Evolutionary conservation across 2,329 filamentous ascomycete species (phyloP), one percentile per base, ranked within the genome.

Genomic region (Penicillium sp.): DNA sequence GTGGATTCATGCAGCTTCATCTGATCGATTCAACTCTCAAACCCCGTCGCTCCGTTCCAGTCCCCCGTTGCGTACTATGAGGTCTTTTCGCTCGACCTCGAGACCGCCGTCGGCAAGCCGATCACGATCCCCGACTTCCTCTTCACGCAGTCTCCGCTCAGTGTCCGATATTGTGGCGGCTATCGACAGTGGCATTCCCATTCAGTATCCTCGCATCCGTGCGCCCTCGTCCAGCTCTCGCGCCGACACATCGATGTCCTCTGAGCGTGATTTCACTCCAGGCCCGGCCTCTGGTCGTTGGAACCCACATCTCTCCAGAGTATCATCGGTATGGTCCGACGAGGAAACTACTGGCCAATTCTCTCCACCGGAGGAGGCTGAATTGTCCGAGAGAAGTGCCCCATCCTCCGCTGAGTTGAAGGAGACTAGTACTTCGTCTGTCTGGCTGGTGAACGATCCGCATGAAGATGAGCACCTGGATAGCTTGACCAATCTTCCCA

Each of bases 291-390:
- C 60, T 10, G 56, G 62, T 14, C 62, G 61, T 36, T 69, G 67
- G 57, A 67, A 67, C 38, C 65, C 66, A 33, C 65, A 68, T 30
- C 54, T 74, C 16, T 73, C 71, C 9, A 67, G 67, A 7, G 67
- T 73, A 4, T 67, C 67, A 2, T 73, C 72, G 13, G 64, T 66
- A 40, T 64, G 60, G 58, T 67, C 65, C 9, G 61, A 57, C 10
- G 64, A 68, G 35, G 58, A 57, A 39, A 42, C 58, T 39, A 39
- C 55, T 13, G 56, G 58, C 38, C 51, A 45, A 19, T 29, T 52
- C 9, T 54, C 57, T n/a, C 48, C 54, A 4, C 48, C 51, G 9
- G 51, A 47, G 25, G 48, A 56, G 13, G 47, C 27, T 15, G 25
- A 13, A n/a, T 7, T 27, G n/a, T 50, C 54, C 13, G 53, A 49